Percentiles rank a stretch among this genome's conserved stretches.
Conservation (phyloP, 805 yeast species). For the Blastobotrys mokoenaii region DNA sequence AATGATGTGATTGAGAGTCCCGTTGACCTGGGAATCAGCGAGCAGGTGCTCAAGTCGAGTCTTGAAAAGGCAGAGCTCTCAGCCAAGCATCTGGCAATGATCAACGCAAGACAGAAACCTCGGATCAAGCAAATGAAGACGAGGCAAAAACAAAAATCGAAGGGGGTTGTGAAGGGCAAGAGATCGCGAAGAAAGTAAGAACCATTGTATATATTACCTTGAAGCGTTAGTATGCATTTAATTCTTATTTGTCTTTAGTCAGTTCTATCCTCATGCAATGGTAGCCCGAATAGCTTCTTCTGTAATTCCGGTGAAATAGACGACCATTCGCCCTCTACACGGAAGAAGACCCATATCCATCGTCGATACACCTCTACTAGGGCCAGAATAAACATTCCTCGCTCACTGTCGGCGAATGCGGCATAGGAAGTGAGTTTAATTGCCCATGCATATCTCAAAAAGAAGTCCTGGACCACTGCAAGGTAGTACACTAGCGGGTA, state of each 20-base stretch:
- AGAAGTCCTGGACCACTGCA: conserved; percentile 54
- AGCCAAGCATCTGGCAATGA: conserved; percentile 2
- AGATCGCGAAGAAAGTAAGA: background rate
- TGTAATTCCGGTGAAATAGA: background rate
- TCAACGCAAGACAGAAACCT: background rate
- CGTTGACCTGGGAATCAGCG: conserved; percentile 62
- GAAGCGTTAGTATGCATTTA: background rate
- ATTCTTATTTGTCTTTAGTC: background rate
- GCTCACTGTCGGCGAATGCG: conserved; percentile 30
- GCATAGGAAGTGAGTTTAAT: conserved; percentile 39
- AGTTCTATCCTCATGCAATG: background rate
- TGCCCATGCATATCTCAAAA: conserved; percentile 71
- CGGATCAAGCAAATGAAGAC: background rate
- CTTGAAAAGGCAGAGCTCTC: conserved; percentile 64
- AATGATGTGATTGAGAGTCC: conserved; percentile 43
- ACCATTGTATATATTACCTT: background rate
- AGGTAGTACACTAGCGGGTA: conserved; percentile 37
- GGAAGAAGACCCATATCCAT: conserved; percentile 82
- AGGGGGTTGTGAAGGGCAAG: background rate
- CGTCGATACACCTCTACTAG: conserved; percentile 71
- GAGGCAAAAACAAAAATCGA: background rate
- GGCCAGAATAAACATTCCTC: conserved; percentile 62
- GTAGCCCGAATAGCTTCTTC: background rate
- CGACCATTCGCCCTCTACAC: conserved; percentile 68
- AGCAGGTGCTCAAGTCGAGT: conserved; percentile 63